Percentiles rank a stretch among this genome's conserved stretches.
Evolutionary conservation across 306 rosid genomes (phyloP).

Genomic region (Begonia fuchsioides): DNA sequence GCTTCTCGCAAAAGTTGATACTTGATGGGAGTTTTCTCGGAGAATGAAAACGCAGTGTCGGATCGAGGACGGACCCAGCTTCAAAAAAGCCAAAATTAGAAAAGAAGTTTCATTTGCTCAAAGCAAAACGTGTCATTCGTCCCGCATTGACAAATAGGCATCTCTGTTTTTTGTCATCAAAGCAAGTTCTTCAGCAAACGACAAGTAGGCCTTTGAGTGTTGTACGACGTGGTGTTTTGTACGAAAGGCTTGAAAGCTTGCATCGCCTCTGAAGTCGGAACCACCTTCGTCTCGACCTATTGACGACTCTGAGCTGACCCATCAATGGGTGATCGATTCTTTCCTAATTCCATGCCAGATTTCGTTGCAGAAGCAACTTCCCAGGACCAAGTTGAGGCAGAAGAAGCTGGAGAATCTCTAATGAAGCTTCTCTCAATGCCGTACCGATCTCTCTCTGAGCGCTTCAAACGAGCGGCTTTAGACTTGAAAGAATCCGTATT

Average conservation of each 20-base stretch:
- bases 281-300: background rate
- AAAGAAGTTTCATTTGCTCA: background rate
- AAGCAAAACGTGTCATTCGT: background rate
- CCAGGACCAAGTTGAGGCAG: slow-evolving; percentile 14
- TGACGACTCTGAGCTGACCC: background rate
- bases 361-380: slow-evolving; percentile 37
- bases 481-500: slow-evolving; percentile 65
- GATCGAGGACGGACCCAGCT: slow-evolving; percentile 9
- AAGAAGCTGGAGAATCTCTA: slow-evolving; percentile 29
- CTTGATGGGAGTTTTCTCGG: background rate
- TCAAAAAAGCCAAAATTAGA: background rate
- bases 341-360: slow-evolving; percentile 43
- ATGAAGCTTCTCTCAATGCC: slow-evolving; percentile 47
- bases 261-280: too few species aligned
- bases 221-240: too few species aligned
- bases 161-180: too few species aligned
- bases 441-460: slow-evolving; percentile 35
- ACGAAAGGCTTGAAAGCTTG: too few species aligned
- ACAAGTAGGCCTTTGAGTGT: background rate
- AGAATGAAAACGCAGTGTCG: slow-evolving; percentile 12
- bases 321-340: slow-evolving; percentile 51
- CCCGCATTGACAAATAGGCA: background rate
- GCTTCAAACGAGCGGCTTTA: slow-evolving; percentile 56
- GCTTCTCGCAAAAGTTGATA: background rate
- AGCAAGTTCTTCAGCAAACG: too few species aligned